These are phyloP conservation scores for Colletotrichum orchidophilum DNA, from an alignment of 2,329 filamentous ascomycete species.

Conservation along the genomic window DNA sequence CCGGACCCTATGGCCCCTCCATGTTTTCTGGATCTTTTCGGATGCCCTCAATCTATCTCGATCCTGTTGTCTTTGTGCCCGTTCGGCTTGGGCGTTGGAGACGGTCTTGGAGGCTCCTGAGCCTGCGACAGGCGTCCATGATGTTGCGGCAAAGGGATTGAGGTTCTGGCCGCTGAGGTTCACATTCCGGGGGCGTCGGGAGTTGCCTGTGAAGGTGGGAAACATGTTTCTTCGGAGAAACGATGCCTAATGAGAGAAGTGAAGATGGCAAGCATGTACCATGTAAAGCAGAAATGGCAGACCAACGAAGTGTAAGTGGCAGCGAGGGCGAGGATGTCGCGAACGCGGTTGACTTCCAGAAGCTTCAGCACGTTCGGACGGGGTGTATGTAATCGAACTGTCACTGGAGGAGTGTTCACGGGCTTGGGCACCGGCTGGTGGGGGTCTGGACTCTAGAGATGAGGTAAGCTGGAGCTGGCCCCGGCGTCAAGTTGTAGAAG, in stretches of 20 bases:
- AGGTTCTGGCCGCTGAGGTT: slow-evolving; percentile 87
- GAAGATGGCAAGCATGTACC: background rate
- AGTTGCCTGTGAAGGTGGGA: slow-evolving; percentile 88
- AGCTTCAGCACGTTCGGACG: slow-evolving; percentile 33
- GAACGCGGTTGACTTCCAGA: slow-evolving; percentile 29
- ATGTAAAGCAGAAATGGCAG: slow-evolving; percentile 11
- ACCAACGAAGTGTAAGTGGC: background rate
- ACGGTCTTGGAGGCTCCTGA: slow-evolving; percentile 80
- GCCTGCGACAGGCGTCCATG: slow-evolving; percentile 64
- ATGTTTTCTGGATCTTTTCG: slow-evolving; percentile 78
- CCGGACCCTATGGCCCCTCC: slow-evolving; percentile 80
- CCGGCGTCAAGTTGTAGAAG: slow-evolving; percentile 19
- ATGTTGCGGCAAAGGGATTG: slow-evolving; percentile 79
- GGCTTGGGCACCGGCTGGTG: slow-evolving; percentile 19
- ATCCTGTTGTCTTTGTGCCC: slow-evolving; percentile 81
- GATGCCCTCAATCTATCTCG: slow-evolving; percentile 79
- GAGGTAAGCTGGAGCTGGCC: slow-evolving; percentile 19
- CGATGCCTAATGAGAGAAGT: background rate
- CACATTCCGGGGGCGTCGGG: slow-evolving; percentile 87
- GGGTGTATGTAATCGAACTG: slow-evolving; percentile 31
- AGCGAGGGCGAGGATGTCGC: background rate
- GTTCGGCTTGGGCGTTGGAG: slow-evolving; percentile 86
- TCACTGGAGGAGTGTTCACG: slow-evolving; percentile 21
- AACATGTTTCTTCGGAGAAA: slow-evolving; percentile 70
- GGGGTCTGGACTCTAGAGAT: background rate